phyloP scores from a whole-genome alignment of 148 eudicot genomes.

The Chenopodium suecicum region DNA sequence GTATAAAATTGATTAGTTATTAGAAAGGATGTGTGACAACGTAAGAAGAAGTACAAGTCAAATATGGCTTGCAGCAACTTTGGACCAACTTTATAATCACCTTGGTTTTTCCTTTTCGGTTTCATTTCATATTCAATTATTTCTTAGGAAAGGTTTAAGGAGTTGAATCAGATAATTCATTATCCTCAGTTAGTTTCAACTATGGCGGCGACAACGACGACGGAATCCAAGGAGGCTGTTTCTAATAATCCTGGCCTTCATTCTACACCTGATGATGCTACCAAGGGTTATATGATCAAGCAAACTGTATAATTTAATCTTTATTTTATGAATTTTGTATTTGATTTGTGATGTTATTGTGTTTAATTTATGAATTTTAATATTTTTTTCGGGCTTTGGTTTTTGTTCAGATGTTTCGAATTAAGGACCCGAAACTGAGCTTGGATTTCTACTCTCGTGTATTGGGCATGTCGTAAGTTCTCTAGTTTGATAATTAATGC shows the following conservation, averaged over 20 bases:
- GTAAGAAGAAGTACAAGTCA: no score
- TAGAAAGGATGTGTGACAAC: no score
- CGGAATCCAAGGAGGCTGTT: conserved; percentile 60
- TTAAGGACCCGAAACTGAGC: conserved; percentile 92
- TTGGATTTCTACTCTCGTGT: conserved; percentile 86
- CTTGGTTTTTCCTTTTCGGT: no score
- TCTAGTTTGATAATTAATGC: no score
- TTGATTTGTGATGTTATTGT: neutral
- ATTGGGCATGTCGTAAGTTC: conserved; percentile 95
- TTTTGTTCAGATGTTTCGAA: conserved; percentile 63
- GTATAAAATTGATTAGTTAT: no score
- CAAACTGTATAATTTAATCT: conserved; percentile 57
- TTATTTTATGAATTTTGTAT: neutral
- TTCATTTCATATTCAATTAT: no score
- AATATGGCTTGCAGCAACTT: no score
- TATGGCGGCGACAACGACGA: conserved; percentile 32
- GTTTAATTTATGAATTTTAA: neutral
- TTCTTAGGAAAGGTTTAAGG: no score
- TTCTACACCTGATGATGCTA: conserved; percentile 60
- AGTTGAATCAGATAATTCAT: no score
- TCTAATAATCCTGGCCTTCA: conserved; percentile 80
- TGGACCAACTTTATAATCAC: no score
- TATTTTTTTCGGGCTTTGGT: conserved; percentile 14
- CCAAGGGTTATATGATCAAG: conserved; percentile 77
- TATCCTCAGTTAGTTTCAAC: conserved; percentile 4